Conservation (phyloP, 805 yeast species). For the Maudiozyma bulderi region DNA sequence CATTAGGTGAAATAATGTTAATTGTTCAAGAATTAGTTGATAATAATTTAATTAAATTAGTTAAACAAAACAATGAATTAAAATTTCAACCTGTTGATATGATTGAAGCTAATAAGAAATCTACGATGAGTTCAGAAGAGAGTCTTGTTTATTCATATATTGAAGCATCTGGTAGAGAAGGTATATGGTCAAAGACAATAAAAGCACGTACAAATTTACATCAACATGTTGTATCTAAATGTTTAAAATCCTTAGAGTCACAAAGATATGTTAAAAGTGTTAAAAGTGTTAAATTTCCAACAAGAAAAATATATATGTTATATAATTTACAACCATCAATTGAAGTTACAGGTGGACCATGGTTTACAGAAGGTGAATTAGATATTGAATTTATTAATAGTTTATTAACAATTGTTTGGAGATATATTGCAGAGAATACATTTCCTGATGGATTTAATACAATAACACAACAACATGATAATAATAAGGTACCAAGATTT, state of each 20-base stretch:
- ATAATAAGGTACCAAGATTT: constrained; percentile 17
- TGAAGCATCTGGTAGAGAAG: constrained; percentile 89
- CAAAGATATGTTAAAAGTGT: constrained; percentile 81
- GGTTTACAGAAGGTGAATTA: constrained; percentile 94
- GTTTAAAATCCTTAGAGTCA: constrained; percentile 68
- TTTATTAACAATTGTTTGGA: constrained; percentile 76
- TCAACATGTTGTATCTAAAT: constrained; percentile 80
- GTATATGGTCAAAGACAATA: constrained; percentile 90
- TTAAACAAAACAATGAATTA: constrained; percentile 56
- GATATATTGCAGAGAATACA: constrained; percentile 66
- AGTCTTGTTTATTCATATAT: constrained; percentile 84
- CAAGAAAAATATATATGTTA: constrained; percentile 92
- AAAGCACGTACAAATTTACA: constrained; percentile 82
- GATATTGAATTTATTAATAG: constrained; percentile 90
- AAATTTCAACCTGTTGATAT: constrained; percentile 66
- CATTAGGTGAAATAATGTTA: constrained; percentile 36
- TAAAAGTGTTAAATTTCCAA: constrained; percentile 85
- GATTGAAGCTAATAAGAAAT: constrained; percentile 67
- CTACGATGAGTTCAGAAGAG: constrained; percentile 78
- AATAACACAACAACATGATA: constrained; percentile 6
- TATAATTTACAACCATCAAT: constrained; percentile 87
- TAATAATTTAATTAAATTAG: constrained; percentile 55
- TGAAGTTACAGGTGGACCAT: constrained; percentile 97
- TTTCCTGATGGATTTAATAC: constrained; percentile 58
- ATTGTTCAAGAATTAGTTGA: constrained; percentile 45